Conservation (phyloP, 2,329 filamentous ascomycete species). For the Apiospora sp. region DNA sequence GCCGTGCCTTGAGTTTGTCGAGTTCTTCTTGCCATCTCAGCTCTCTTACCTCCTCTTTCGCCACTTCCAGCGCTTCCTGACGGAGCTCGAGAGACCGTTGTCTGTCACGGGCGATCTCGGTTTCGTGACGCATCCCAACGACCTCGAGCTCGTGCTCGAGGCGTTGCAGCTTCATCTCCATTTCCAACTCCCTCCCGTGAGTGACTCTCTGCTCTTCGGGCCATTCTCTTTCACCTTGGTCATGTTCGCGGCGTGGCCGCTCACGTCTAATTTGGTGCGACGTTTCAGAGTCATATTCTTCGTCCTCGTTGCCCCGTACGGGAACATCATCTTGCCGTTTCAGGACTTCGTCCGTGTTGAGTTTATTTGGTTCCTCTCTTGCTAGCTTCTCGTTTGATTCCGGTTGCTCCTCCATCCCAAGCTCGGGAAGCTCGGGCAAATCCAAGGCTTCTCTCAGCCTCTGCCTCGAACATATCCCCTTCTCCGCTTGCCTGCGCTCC, state of each 20-base stretch:
- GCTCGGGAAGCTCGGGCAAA: neutral
- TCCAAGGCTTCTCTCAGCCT: neutral
- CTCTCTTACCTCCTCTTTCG: neutral
- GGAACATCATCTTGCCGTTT: neutral
- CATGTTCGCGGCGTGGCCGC: neutral
- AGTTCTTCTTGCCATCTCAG: neutral
- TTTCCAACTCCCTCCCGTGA: neutral
- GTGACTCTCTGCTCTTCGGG: too few species aligned
- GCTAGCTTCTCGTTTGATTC: neutral
- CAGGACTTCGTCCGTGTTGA: too few species aligned
- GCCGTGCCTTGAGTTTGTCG: neutral
- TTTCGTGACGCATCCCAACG: neutral
- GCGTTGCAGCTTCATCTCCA: neutral
- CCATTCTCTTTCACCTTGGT: neutral
- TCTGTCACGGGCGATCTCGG: too few species aligned
- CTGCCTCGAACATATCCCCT: neutral
- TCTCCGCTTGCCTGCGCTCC: neutral
- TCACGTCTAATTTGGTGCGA: neutral
- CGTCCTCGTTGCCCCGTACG: neutral
- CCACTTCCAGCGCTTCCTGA: too few species aligned
- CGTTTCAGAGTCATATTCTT: neutral
- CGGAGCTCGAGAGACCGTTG: too few species aligned
- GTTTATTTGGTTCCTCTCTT: too few species aligned
- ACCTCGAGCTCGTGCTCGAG: too few species aligned
- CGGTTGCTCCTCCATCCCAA: neutral